Percentiles rank a stretch among this genome's conserved stretches.
phyloP scores from a whole-genome alignment of 768 basidiomycete genomes.

The Lepiota brunneoincarnata region DNA sequence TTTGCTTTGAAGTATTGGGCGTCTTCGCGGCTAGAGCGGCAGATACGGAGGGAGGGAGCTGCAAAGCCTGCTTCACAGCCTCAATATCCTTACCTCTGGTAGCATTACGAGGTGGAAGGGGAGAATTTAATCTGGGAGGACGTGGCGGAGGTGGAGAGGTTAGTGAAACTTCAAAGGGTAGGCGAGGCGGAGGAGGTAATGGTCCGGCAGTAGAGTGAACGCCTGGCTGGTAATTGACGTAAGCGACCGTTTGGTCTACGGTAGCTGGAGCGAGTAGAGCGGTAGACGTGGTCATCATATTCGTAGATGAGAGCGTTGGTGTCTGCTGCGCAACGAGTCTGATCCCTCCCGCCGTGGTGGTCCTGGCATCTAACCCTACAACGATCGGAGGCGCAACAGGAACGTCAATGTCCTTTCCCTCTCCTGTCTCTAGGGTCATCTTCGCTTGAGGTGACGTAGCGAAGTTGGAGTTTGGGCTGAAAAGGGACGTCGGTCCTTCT shows the following conservation, averaged over 20 bases:
- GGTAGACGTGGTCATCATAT: background rate
- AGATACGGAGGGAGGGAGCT: constrained; percentile 54
- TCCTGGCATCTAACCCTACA: constrained; percentile 38
- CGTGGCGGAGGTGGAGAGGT: constrained; percentile 11
- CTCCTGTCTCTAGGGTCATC: constrained; percentile 61
- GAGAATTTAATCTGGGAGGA: constrained; percentile 23
- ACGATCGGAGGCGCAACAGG: constrained; percentile 66
- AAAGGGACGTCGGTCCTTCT: constrained; percentile 18
- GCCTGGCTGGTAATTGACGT: constrained; percentile 14
- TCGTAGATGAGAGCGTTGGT: background rate
- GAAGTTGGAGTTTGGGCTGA: constrained; percentile 14
- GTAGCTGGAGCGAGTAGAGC: background rate
- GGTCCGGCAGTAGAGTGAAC: constrained; percentile 15
- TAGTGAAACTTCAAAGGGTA: constrained; percentile 8
- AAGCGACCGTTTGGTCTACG: constrained; percentile 2
- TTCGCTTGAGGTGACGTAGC: constrained; percentile 23
- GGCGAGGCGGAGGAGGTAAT: constrained; percentile 14
- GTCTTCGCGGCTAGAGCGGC: constrained; percentile 37
- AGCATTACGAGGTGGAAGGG: constrained; percentile 16
- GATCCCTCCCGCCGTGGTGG: background rate
- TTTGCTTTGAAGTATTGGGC: constrained; percentile 19
- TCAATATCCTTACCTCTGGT: constrained; percentile 45
- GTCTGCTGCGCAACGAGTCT: constrained; percentile 1
- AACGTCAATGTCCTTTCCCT: constrained; percentile 54
- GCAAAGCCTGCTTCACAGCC: constrained; percentile 55